Evolutionary conservation across 2,329 filamentous ascomycete genomes (phyloP).

Genomic region (Bipolaris bicolor): DNA sequence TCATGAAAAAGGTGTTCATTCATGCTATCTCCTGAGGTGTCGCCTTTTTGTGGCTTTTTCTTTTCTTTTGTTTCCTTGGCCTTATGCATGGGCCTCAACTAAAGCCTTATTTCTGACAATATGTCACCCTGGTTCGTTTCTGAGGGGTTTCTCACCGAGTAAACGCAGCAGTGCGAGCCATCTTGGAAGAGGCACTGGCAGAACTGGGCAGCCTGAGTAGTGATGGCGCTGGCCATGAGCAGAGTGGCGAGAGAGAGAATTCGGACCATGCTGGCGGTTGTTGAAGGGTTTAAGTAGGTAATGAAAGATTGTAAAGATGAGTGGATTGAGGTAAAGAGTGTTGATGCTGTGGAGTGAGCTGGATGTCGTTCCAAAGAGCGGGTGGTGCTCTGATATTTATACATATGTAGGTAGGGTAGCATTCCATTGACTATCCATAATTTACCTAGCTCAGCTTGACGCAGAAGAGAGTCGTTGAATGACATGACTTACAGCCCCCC

Average conservation of each 20-base stretch:
- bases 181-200: constrained; percentile 10
- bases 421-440: background rate
- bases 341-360: background rate
- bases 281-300: background rate
- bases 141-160: background rate
- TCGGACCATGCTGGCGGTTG: constrained; percentile 9
- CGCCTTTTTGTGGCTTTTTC: too few species aligned
- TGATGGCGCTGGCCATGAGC: constrained; percentile 7
- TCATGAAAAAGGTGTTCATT: too few species aligned
- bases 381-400: background rate
- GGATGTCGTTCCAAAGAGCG: background rate
- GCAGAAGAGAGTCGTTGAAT: too few species aligned
- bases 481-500: too few species aligned
- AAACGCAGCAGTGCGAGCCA: constrained; percentile 11
- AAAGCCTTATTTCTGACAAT: too few species aligned
- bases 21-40: too few species aligned
- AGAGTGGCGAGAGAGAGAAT: constrained; percentile 7
- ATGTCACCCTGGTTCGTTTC: background rate
- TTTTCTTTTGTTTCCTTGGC: too few species aligned
- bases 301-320: background rate
- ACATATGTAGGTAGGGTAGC: background rate
- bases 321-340: background rate
- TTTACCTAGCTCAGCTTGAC: background rate
- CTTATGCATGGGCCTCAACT: too few species aligned
- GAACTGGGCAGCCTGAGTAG: constrained; percentile 3